A percentile compares a stretch with the other conserved stretches of the same genome.
Conservation (phyloP, 2,329 filamentous ascomycete species). For the Cercospora nicotianae region DNA sequence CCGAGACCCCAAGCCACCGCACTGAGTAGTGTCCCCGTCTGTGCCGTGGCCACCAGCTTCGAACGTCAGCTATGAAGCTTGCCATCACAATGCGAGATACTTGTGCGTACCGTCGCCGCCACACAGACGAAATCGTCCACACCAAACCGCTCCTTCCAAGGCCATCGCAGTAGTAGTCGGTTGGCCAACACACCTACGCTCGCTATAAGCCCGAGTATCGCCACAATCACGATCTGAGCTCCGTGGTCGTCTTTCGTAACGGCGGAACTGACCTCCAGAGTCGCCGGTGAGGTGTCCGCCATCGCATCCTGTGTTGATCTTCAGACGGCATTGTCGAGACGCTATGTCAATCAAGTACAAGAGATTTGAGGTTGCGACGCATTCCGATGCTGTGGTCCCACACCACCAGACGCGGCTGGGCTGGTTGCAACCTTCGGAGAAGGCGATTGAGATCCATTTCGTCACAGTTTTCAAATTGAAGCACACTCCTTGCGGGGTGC, state of each 20-base stretch:
- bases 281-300: conserved; percentile 12
- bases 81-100: neutral
- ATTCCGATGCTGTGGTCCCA: neutral
- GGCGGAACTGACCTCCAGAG: conserved; percentile 20
- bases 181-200: conserved; percentile 8
- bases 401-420: neutral
- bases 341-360: neutral
- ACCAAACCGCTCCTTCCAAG: conserved; percentile 4
- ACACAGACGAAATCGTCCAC: conserved; percentile 14
- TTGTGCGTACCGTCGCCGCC: conserved; percentile 1
- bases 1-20: conserved; percentile 10
- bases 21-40: conserved; percentile 6
- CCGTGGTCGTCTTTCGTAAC: conserved; percentile 22
- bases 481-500: neutral
- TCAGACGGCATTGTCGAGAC: neutral
- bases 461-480: neutral
- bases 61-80: conserved; percentile 1
- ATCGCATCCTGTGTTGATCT: neutral
- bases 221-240: conserved; percentile 17
- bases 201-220: conserved; percentile 22
- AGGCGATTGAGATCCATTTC: neutral
- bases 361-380: neutral
- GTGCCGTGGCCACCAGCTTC: neutral
- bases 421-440: conserved; percentile 1
- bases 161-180: conserved; percentile 12